These are phyloP conservation scores for Colletotrichum sp. DNA, from an alignment of 2,329 filamentous ascomycete genomes.

Conservation along the genomic window DNA sequence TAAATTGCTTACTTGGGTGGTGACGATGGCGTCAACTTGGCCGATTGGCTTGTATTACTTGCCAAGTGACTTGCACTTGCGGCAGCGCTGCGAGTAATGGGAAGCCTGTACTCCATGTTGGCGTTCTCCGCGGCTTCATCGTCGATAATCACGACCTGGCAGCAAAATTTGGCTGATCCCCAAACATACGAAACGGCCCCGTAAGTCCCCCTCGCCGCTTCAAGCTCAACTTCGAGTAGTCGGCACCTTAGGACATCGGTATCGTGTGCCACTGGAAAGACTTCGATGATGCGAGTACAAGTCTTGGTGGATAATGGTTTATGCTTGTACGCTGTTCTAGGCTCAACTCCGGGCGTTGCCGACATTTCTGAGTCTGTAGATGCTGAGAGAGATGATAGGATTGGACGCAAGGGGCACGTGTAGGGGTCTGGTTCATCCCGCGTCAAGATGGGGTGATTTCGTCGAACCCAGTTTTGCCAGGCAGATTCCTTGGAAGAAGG, in stretches of 20 bases:
- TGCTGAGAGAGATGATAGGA: neutral
- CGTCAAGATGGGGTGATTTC: no score
- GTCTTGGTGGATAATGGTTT: neutral
- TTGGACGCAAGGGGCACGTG: neutral
- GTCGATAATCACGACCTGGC: neutral
- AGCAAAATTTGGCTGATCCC: neutral
- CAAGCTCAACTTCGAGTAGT: neutral
- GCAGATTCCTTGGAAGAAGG: no score
- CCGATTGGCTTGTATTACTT: no score
- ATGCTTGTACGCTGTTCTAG: neutral
- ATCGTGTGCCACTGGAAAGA: neutral
- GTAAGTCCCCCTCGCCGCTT: neutral
- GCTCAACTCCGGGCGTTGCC: no score
- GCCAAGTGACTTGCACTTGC: no score
- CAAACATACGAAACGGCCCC: neutral
- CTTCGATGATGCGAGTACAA: neutral
- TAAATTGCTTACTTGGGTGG: no score
- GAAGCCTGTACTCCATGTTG: neutral
- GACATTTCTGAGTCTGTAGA: neutral
- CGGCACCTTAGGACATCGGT: neutral
- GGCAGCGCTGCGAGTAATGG: no score
- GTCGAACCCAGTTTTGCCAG: no score
- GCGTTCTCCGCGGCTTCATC: neutral
- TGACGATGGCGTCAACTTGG: no score
- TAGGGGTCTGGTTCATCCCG: no score